phyloP scores from a whole-genome alignment of 1,284 basidiomycete species.

The Puccinia triticina region DNA sequence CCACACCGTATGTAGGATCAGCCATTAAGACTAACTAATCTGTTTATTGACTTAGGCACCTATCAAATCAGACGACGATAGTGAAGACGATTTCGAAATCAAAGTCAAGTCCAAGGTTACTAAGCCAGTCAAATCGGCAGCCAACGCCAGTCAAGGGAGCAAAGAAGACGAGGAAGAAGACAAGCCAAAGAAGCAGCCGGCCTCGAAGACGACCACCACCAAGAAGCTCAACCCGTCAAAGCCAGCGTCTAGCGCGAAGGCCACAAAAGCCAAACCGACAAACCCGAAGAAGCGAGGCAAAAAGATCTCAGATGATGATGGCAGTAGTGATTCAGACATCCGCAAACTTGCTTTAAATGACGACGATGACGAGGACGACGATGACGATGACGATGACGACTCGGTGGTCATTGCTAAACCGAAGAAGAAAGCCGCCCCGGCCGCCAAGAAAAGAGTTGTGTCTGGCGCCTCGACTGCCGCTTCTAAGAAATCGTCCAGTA shows the following conservation, averaged over 20 bases:
- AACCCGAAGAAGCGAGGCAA: background rate
- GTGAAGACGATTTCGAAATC: conserved; percentile 20
- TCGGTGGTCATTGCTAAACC: background rate
- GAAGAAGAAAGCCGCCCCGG: background rate
- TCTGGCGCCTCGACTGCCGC: conserved; percentile 1
- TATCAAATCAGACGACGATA: conserved; percentile 1
- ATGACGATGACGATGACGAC: background rate
- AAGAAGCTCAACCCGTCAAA: conserved; percentile 7
- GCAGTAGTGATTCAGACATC: conserved; percentile 1
- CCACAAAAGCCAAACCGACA: background rate
- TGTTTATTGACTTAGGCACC: background rate
- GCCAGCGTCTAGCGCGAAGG: background rate
- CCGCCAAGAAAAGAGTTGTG: background rate
- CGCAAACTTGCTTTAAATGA: background rate
- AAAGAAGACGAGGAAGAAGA: background rate
- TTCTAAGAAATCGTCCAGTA: conserved; percentile 4
- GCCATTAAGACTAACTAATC: background rate
- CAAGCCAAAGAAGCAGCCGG: conserved; percentile 11
- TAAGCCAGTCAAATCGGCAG: background rate
- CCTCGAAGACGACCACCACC: background rate
- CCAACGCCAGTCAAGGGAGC: background rate
- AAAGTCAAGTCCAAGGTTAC: conserved; percentile 8
- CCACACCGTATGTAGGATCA: background rate
- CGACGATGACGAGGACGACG: background rate
- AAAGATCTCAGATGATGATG: background rate